Evolutionary conservation across 2,329 filamentous ascomycete species (phyloP).

Genomic region (Metarhizium anisopliae): DNA sequence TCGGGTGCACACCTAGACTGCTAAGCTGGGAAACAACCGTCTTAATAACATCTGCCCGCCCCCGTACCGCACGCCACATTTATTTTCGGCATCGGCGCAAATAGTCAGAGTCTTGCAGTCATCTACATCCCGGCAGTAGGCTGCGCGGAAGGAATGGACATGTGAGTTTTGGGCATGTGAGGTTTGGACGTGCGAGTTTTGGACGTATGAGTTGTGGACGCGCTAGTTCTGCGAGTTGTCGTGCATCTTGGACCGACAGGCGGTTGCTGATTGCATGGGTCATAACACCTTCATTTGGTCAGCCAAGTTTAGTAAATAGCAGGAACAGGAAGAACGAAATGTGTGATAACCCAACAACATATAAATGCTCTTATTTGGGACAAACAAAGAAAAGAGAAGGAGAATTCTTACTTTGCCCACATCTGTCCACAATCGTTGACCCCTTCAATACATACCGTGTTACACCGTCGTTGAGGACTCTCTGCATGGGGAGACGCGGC

Average conservation of each 20-base stretch:
- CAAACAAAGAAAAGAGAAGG: not conserved
- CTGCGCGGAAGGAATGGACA: not conserved
- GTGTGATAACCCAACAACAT: not conserved
- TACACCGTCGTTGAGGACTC: not conserved
- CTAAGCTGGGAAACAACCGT: not conserved
- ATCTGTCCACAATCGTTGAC: slow-evolving; percentile 17
- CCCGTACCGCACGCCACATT: slow-evolving; percentile 16
- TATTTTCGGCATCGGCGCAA: slow-evolving; percentile 15
- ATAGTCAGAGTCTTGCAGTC: slow-evolving; percentile 17
- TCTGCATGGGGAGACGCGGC: not conserved
- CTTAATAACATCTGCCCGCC: slow-evolving; percentile 7
- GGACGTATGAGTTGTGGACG: not conserved
- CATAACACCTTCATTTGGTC: slow-evolving; percentile 18
- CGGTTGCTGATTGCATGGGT: slow-evolving; percentile 16
- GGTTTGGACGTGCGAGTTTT: too few relatives aligned
- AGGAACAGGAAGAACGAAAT: not conserved
- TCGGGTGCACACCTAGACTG: not conserved
- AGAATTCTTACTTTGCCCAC: slow-evolving; percentile 18
- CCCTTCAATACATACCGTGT: slow-evolving; percentile 17
- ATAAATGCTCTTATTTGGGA: too few relatives aligned
- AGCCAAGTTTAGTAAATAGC: not conserved
- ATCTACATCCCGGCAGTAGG: not conserved
- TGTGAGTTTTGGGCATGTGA: not conserved
- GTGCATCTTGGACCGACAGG: slow-evolving; percentile 14
- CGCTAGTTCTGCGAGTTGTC: not conserved